Evolutionary conservation across 2,329 filamentous ascomycete genomes (phyloP).

Genomic region (Talaromyces piceae): DNA sequence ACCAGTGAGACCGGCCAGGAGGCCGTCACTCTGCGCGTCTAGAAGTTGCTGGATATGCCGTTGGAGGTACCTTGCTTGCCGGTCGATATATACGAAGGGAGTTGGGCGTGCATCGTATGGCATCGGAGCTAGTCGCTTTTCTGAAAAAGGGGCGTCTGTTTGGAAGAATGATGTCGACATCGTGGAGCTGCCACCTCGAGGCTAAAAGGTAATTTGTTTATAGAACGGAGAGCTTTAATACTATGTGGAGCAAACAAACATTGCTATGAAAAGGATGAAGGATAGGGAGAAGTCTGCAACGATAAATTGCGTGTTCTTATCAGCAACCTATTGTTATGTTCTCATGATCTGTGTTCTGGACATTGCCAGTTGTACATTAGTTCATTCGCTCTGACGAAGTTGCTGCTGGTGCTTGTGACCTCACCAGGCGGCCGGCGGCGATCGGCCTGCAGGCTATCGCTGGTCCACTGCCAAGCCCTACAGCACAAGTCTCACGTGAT

Average conservation of each 20-base stretch:
- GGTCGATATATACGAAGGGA: slow-evolving; percentile 44
- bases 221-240: background rate
- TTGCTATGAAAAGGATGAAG: background rate
- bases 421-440: background rate
- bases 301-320: background rate
- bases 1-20: slow-evolving; percentile 42
- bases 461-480: background rate
- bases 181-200: background rate
- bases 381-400: background rate
- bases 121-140: slow-evolving; percentile 20
- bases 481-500: slow-evolving; percentile 6
- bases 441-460: background rate
- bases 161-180: slow-evolving; percentile 27
- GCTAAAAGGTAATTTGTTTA: too few species aligned
- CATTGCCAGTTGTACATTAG: slow-evolving; percentile 5
- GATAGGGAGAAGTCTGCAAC: background rate
- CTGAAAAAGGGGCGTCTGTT: slow-evolving; percentile 11
- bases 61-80: slow-evolving; percentile 48
- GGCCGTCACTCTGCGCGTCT: slow-evolving; percentile 54
- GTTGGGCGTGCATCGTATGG: slow-evolving; percentile 29
- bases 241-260: background rate
- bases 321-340: background rate
- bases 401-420: slow-evolving; percentile 5
- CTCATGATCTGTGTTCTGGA: slow-evolving; percentile 5
- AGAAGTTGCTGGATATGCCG: slow-evolving; percentile 52